Percentiles rank a stretch among this genome's conserved stretches.
These are phyloP conservation scores for Hortiboletus flavorubellus DNA, from an alignment of 768 basidiomycete species.

Conservation along the genomic window DNA sequence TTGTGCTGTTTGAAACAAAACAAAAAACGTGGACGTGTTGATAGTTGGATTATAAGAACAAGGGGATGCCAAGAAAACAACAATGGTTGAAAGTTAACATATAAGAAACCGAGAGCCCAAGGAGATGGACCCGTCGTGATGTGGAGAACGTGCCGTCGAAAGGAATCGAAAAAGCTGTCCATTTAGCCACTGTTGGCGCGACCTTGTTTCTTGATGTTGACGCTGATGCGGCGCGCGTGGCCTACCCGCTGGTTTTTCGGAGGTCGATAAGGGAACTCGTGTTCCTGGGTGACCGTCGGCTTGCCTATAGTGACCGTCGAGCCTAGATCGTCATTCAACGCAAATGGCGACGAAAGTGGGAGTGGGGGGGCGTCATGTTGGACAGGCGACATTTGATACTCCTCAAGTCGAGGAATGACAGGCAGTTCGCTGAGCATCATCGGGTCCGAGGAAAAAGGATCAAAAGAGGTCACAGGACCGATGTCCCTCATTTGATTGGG, in stretches of 20 bases:
- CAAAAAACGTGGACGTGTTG: background rate
- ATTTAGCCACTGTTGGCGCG: conserved; percentile 12
- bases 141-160: background rate
- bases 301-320: background rate
- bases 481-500: background rate
- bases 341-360: background rate
- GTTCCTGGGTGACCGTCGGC: background rate
- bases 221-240: conserved; percentile 40
- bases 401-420: conserved; percentile 6
- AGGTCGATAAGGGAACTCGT: conserved; percentile 33
- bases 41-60: background rate
- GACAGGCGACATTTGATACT: conserved; percentile 2
- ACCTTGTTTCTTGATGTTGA: conserved; percentile 31
- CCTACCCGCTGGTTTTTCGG: conserved; percentile 33
- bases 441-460: conserved; percentile 21
- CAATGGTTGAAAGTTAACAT: background rate
- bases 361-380: background rate
- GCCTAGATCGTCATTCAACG: background rate
- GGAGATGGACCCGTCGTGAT: background rate
- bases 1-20: background rate
- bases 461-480: conserved; percentile 10
- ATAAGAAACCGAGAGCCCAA: background rate
- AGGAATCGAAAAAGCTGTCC: background rate
- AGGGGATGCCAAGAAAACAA: background rate
- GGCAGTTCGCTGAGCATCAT: conserved; percentile 11